Percentiles rank a stretch among this genome's conserved stretches.
These are phyloP conservation scores for Lipomyces kockii DNA, from an alignment of 805 yeast genomes.

Conservation along the genomic window DNA sequence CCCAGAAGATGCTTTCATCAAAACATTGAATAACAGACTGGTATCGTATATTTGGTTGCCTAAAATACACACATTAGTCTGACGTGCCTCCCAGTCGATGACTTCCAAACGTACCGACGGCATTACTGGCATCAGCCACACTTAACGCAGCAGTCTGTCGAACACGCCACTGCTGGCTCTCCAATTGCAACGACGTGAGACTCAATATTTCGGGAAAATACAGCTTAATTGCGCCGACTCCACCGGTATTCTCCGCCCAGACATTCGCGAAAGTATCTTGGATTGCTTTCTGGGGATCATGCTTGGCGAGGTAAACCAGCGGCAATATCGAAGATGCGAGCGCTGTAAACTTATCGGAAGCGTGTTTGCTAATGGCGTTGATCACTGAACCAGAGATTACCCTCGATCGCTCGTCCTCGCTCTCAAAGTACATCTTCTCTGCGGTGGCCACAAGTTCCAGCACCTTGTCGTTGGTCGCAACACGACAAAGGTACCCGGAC, in stretches of 20 bases:
- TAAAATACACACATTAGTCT: neutral
- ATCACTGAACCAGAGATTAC: conserved; percentile 45
- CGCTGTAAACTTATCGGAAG: conserved; percentile 67
- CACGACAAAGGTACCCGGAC: conserved; percentile 74
- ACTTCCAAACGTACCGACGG: conserved; percentile 45
- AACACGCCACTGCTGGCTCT: conserved; percentile 62
- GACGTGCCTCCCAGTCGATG: neutral
- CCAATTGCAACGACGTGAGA: conserved; percentile 56
- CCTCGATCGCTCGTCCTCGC: conserved; percentile 52
- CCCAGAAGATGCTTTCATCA: conserved; percentile 69
- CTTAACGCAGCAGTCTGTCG: conserved; percentile 74
- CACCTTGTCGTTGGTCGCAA: conserved; percentile 58
- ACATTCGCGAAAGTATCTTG: conserved; percentile 58
- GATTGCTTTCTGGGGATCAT: conserved; percentile 60
- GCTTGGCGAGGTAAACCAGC: conserved; percentile 74
- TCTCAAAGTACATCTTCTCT: conserved; percentile 61
- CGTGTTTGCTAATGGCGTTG: conserved; percentile 67
- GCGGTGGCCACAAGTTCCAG: conserved; percentile 60
- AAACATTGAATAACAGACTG: conserved; percentile 54
- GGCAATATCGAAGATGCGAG: conserved; percentile 74
- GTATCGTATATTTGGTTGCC: conserved; percentile 20
- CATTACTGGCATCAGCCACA: conserved; percentile 61
- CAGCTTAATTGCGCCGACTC: conserved; percentile 67
- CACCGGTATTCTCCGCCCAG: conserved; percentile 84
- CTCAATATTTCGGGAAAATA: conserved; percentile 70